These are phyloP conservation scores for Penicillium soppii DNA, from an alignment of 495 filamentous ascomycete species.

Conservation along the genomic window DNA sequence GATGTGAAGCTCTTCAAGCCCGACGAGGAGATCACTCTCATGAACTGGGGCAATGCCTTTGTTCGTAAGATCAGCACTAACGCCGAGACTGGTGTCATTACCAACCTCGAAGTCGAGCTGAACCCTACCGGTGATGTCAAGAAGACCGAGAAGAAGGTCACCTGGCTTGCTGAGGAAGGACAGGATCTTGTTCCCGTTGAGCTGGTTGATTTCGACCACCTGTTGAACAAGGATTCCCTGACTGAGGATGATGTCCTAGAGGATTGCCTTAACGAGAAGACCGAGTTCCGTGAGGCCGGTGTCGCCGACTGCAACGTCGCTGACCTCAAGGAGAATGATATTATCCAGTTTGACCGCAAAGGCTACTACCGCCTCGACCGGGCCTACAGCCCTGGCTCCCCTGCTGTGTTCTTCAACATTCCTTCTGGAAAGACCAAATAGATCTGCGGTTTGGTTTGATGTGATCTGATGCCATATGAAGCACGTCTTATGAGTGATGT, in stretches of 20 bases:
- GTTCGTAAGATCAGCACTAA: slow-evolving; percentile 70
- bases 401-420: slow-evolving; percentile 76
- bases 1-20: slow-evolving; percentile 79
- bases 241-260: slow-evolving; percentile 79
- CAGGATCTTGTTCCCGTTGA: slow-evolving; percentile 79
- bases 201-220: slow-evolving; percentile 86
- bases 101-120: slow-evolving; percentile 70
- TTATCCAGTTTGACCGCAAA: slow-evolving; percentile 92
- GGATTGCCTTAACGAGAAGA: slow-evolving; percentile 73
- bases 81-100: slow-evolving; percentile 54
- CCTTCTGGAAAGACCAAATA: slow-evolving; percentile 66
- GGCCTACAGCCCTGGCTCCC: slow-evolving; percentile 54
- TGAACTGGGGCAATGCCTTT: slow-evolving; percentile 94
- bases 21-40: slow-evolving; percentile 90
- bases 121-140: slow-evolving; percentile 88
- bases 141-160: slow-evolving; percentile 92
- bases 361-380: slow-evolving; percentile 83
- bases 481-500: slow-evolving; percentile 4
- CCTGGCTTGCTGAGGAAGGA: slow-evolving; percentile 75
- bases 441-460: slow-evolving; percentile 2
- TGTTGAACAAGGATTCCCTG: slow-evolving; percentile 89
- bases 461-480: not conserved
- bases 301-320: slow-evolving; percentile 79
- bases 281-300: slow-evolving; percentile 71
- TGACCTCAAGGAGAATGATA: slow-evolving; percentile 73